These are phyloP conservation scores for Russula griseocarnosa DNA, from an alignment of 768 basidiomycete species.

Conservation along the genomic window DNA sequence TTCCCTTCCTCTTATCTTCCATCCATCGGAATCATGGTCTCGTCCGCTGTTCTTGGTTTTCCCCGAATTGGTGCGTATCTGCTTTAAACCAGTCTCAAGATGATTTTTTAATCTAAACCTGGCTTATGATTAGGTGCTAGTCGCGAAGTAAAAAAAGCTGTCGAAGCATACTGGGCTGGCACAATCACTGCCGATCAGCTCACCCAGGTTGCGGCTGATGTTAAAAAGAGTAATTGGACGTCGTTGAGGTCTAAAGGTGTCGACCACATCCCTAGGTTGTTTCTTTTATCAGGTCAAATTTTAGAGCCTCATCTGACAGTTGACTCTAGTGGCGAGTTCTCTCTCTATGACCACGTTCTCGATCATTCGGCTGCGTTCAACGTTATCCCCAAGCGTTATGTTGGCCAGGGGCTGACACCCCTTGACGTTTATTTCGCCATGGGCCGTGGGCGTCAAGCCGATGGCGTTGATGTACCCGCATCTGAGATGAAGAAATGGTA, in stretches of 20 bases:
- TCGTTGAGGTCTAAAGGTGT: slow-evolving; percentile 81
- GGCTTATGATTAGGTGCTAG: slow-evolving; percentile 60
- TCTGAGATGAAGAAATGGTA: slow-evolving; percentile 99
- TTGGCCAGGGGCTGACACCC: slow-evolving; percentile 75
- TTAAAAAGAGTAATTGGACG: slow-evolving; percentile 86
- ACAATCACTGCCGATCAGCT: slow-evolving; percentile 87
- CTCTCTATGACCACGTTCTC: slow-evolving; percentile 97
- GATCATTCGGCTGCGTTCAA: slow-evolving; percentile 97
- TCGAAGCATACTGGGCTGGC: slow-evolving; percentile 97
- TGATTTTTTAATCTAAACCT: slow-evolving; percentile 1
- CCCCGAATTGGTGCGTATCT: slow-evolving; percentile 73
- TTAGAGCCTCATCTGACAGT: slow-evolving; percentile 24
- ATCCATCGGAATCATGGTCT: slow-evolving; percentile 52
- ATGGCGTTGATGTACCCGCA: slow-evolving; percentile 92
- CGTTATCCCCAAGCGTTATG: slow-evolving; percentile 92
- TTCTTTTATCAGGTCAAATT: slow-evolving; percentile 23
- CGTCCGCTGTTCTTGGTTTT: slow-evolving; percentile 85
- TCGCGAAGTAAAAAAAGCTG: slow-evolving; percentile 96
- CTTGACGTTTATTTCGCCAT: slow-evolving; percentile 98
- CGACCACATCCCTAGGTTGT: slow-evolving; percentile 87
- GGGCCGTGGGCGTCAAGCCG: slow-evolving; percentile 96
- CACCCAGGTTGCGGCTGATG: slow-evolving; percentile 79
- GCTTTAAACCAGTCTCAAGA: not conserved
- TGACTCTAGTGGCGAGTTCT: slow-evolving; percentile 83
- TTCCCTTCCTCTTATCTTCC: slow-evolving; percentile 18